Conservation (phyloP, 2,329 filamentous ascomycete species). For the Furcasterigmium sp. region DNA sequence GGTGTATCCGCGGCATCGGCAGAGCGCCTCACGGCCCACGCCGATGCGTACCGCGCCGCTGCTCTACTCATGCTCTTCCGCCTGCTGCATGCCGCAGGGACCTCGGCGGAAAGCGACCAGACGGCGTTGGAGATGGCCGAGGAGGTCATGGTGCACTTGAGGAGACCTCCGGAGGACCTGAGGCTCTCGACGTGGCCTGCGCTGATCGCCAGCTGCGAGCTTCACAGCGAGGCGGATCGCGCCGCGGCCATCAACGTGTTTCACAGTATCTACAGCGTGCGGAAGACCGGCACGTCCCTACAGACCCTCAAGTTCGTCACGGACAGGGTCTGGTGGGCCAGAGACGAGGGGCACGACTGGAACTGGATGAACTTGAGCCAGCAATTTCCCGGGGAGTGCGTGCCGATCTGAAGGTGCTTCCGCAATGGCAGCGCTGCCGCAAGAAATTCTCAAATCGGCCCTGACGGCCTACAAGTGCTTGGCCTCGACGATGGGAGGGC, state of each 20-base stretch:
- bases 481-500: too few relatives aligned
- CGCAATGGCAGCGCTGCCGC: too few relatives aligned
- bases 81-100: constrained; percentile 15
- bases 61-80: constrained; percentile 21
- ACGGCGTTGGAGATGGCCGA: background rate
- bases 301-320: background rate
- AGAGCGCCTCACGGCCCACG: constrained; percentile 13
- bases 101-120: background rate
- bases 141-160: background rate
- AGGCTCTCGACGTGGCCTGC: background rate
- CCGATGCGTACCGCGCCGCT: constrained; percentile 17
- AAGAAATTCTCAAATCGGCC: too few relatives aligned
- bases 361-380: background rate
- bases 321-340: background rate
- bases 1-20: background rate
- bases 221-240: background rate
- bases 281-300: background rate
- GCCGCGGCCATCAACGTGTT: background rate
- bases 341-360: background rate
- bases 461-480: too few relatives aligned
- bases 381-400: background rate
- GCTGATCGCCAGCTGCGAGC: background rate
- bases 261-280: background rate
- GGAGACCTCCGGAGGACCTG: background rate
- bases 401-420: background rate